Base-by-base conservation (phyloP, 2,329 filamentous ascomycete species). In the Coniochaeta sp. region DNA sequence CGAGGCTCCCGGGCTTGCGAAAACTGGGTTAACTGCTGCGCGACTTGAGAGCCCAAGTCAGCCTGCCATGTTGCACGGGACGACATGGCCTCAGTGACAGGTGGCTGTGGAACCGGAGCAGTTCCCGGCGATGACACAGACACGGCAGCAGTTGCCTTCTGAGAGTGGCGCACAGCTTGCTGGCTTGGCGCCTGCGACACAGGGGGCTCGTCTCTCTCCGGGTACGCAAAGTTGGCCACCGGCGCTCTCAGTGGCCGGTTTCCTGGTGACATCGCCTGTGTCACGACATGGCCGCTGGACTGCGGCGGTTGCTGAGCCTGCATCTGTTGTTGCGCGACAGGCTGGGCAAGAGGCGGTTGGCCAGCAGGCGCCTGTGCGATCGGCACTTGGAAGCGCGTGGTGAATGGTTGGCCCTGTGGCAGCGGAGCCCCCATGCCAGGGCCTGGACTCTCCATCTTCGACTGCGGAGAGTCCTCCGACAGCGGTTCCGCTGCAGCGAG, bases 401-500 rank as follows among this genome's bases (percentile, higher is more conserved):
- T 60, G 55, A 68, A 70, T 4, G 58, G 57, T 57, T 64, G 64
- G 57, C 61, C 64, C 57, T 62, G 58, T 17, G 60, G 64, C 55
- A 71, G 67, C 36, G 70, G 65, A 36, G 54, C 54, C 9, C 54
- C 54, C n/a, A 22, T 5, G 31, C 54, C 22, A 3, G 54, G 54
- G 7, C 63, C 62, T 59, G 71, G 68, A 33, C 73, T 68, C 59
- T 84, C 81, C 58, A 75, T 67, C 69, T 84, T 84, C 57, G 75
- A 63, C 40, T 74, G 70, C 8, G 73, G 65, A n/a, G 73, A 67
- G 58, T 85, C 83, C 57, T 76, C 74, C 14, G 43, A 52, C 31
- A 75, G 71, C 43, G 74, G 67, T 19, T 84, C 81, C 58, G 80
- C 75, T 61, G 80, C 77, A 26, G 78, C 79, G 63, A 83, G 70